phyloP scores from a whole-genome alignment of 768 basidiomycete species.

The Boletus rufocinnamomeus region DNA sequence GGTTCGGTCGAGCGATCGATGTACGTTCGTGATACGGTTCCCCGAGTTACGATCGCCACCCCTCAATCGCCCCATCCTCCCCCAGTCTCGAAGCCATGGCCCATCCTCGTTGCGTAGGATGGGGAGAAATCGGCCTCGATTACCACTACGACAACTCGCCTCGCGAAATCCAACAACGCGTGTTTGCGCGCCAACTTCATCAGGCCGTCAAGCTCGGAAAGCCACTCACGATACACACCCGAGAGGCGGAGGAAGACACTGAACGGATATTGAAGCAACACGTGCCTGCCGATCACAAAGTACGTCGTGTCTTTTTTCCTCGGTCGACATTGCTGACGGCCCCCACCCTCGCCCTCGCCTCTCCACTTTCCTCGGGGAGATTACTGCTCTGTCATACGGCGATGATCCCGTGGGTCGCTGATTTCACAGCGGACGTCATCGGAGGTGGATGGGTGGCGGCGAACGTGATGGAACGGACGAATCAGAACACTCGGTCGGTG shows the following conservation, averaged over 20 bases:
- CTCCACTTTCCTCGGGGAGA: conserved; percentile 38
- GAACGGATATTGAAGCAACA: conserved; percentile 75
- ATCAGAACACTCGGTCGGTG: conserved; percentile 62
- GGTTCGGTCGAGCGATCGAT: conserved; percentile 67
- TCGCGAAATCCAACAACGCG: conserved; percentile 61
- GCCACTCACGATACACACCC: conserved; percentile 82
- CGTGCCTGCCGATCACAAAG: conserved; percentile 71
- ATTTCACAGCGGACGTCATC: conserved; percentile 58
- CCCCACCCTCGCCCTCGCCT: no score
- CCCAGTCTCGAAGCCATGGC: conserved; percentile 69
- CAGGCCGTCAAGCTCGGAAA: conserved; percentile 70
- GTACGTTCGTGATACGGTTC: conserved; percentile 39
- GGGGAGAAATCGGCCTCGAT: conserved; percentile 88
- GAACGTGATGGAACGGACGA: conserved; percentile 58
- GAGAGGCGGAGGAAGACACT: conserved; percentile 84
- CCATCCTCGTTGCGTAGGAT: conserved; percentile 82
- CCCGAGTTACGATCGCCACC: neutral
- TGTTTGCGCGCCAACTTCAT: conserved; percentile 68
- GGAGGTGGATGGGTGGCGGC: conserved; percentile 53
- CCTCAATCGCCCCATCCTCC: neutral
- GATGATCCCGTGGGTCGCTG: conserved; percentile 86
- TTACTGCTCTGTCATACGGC: conserved; percentile 74
- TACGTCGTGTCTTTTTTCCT: conserved; percentile 29
- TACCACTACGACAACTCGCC: conserved; percentile 84
- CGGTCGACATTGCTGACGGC: neutral